Evolutionary conservation across 2,329 filamentous ascomycete genomes (phyloP), one percentile per base, ranked within the genome.

Genomic region (Botrytis fabae): DNA sequence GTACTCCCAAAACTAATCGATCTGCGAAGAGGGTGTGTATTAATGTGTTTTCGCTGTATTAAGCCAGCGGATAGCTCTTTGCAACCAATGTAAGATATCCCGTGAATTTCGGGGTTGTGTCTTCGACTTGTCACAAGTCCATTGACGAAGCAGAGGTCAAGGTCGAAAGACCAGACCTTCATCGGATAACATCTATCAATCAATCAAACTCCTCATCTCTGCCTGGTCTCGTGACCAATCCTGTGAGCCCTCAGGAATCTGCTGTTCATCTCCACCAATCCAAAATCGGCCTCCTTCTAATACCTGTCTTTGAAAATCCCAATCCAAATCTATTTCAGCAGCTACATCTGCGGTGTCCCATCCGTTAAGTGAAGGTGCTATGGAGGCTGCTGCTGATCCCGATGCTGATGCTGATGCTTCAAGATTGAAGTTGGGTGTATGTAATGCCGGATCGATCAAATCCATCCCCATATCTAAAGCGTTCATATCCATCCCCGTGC

Each of bases 151-250:
- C 35, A 35, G 32, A 61, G 10, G 12, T 4, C 5, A 35, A 61
- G 35, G 6, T 61, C 35, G 35, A 40, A 51, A 12, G 12, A 25
- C 48, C 6, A 51, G 25, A n/a, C 48, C 48, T 16, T 51, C 48
- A 51, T 51, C 25, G 7, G 25, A 16, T n/a, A 6, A 12, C 48
- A 51, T 51, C 48, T n/a, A 57, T 57, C 14, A 57, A 65, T 75
- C 78, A 70, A 81, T 79, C 62, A 81, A 71, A 42, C 73, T 73
- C 54, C 78, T 73, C 79, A 80, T 81, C 75, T 81, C 79, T 16
- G 62, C 77, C 61, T 77, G 74, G 61, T 77, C 74, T 10, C 66
- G 51, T 35, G 44, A 32, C 69, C 72, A 71, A 8, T 66, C 60
- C 51, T 70, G 70, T 38, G 71, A 46, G 0, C 48, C 64, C 35